Evolutionary conservation across 495 filamentous ascomycete species (phyloP), one percentile per base, ranked within the genome.

Genomic region (Hypoxylon crocopeplum): DNA sequence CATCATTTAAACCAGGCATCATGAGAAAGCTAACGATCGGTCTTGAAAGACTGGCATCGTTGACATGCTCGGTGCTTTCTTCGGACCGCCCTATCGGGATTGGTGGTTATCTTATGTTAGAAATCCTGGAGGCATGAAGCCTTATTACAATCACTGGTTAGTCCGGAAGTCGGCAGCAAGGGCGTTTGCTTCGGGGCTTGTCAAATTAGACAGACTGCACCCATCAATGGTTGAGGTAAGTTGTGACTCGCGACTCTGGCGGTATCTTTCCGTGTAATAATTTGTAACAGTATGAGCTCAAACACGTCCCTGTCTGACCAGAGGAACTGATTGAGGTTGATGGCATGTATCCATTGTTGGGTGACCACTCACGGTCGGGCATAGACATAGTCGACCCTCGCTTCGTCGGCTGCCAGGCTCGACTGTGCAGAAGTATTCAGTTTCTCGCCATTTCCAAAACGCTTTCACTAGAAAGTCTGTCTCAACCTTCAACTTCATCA

Each of bases 51-150:
- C 15, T 1, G 16, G 24, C 6, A 44, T 62, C 40, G 24, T 40
- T 19, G 59, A 51, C 15, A 67, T 69, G 66, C 66, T 71, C n/a
- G 66, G 66, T 24, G 66, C 63, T 21, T 72, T 69, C 51, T 67
- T 72, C 16, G 58, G 61, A 10, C 64, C 61, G 2, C 50, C 48
- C 12, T 68, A 70, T 44, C 64, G 67, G 13, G 67, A 70, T 39
- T 72, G 69, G 67, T 70, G 64, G 69, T 46, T 70, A 15, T 58
- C 55, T 24, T 65, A 70, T 46, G 49, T 47, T 22, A 52, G 24
- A 39, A 34, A 59, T 20, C 64, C 67, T 13, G 41, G 32, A 27
- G 17, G 8, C 12, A 56, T 56, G 38, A 48, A 25, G 6, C 48
- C 59, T 30, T 59, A 58, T 42, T 21, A 7, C 19, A 70, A 48